phyloP scores from a whole-genome alignment of 345 rosid species.

The Euphorbia tirucalli region DNA sequence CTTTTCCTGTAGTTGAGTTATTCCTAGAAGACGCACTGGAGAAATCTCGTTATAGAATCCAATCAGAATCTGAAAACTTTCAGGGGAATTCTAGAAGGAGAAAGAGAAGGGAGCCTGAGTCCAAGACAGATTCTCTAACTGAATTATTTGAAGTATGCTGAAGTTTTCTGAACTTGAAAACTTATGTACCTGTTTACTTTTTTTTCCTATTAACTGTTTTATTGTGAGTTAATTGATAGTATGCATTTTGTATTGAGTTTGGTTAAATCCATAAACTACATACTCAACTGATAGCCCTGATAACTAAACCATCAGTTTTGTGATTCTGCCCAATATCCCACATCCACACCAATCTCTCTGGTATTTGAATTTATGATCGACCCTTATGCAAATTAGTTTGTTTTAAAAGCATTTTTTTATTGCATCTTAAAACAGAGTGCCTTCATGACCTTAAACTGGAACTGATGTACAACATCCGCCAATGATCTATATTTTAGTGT shows the following conservation, averaged over 20 bases:
- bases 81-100: constrained; percentile 69
- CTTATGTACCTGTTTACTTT: neutral
- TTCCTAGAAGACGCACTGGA: constrained; percentile 87
- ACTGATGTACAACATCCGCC: neutral
- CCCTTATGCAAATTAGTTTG: neutral
- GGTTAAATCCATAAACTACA: neutral
- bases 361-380: neutral
- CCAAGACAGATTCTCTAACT: constrained; percentile 65
- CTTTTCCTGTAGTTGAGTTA: constrained; percentile 81
- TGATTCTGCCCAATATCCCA: neutral
- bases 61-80: constrained; percentile 56
- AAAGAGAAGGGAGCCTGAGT: constrained; percentile 68
- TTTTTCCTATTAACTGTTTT: neutral
- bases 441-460: neutral
- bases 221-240: neutral
- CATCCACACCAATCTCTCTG: neutral
- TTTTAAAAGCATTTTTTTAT: neutral
- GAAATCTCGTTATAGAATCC: constrained; percentile 62
- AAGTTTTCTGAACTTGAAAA: constrained; percentile 4
- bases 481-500: neutral
- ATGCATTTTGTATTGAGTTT: neutral
- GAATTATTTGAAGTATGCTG: constrained; percentile 67
- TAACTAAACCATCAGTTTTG: neutral
- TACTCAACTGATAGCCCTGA: neutral
- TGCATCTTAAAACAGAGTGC: neutral